Percentiles rank a stretch among this genome's conserved stretches.
Evolutionary conservation across 305 asterid genomes (phyloP).

Genomic region (Fraxinus sp.): DNA sequence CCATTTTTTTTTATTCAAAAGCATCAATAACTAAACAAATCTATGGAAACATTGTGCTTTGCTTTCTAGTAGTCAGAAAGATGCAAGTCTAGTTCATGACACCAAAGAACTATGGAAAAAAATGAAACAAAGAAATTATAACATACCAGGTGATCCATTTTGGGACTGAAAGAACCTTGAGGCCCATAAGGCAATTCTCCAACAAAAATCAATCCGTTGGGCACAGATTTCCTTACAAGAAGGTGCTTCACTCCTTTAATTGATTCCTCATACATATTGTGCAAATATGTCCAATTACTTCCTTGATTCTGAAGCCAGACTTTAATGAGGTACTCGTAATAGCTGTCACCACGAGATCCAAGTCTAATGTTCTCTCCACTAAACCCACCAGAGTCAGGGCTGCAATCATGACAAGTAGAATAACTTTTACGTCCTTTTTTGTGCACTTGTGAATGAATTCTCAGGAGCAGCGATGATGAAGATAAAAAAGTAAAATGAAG

Average conservation of each 20-base stretch:
- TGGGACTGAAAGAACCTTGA: constrained; percentile 75
- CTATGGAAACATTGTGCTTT: background rate
- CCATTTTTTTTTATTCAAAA: background rate
- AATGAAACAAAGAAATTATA: constrained; percentile 16
- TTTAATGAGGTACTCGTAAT: constrained; percentile 90
- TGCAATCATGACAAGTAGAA: constrained; percentile 43
- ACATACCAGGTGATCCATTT: constrained; percentile 98
- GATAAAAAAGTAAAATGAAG: background rate
- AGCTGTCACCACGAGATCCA: constrained; percentile 98
- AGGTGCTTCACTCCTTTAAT: constrained; percentile 84
- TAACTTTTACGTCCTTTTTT: background rate
- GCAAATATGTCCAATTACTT: constrained; percentile 64
- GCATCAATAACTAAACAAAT: background rate
- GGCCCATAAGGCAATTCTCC: constrained; percentile 90
- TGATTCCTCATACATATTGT: constrained; percentile 80
- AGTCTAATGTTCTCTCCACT: constrained; percentile 94
- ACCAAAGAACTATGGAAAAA: background rate
- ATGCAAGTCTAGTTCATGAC: background rate
- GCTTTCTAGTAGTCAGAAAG: background rate
- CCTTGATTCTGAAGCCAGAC: constrained; percentile 87
- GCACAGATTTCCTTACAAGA: constrained; percentile 76
- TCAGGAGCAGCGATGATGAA: background rate
- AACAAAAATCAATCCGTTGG: constrained; percentile 82
- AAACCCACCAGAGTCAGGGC: constrained; percentile 84
- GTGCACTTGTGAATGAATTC: background rate